Base-by-base conservation (phyloP, 495 filamentous ascomycete genomes). In the Hypoxylon intermedium region DNA sequence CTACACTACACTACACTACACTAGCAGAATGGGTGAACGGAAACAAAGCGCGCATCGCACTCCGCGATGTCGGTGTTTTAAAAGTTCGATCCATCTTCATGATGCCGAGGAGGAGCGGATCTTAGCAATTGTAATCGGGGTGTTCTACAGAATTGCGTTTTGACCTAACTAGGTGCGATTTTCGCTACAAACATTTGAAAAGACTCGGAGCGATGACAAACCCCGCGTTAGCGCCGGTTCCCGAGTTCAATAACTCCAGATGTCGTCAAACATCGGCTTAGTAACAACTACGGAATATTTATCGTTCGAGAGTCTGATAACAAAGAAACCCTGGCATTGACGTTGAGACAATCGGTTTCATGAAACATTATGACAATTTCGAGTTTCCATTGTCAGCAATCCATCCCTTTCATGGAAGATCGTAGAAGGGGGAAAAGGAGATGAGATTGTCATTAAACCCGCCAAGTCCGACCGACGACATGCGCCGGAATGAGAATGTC, bases 61-160 rank as follows among this genome's bases (percentile, higher is more conserved):
- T 30, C 43, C 60, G 61, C 61, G 55, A 65, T 52, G 56, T 60
- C 55, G 61, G 61, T 46, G 47, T 54, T 60, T 40, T 49, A 53
- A 42, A n/a, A n/a, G n/a, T n/a, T n/a, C n/a, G n/a, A 44, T 47
- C 42, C 45, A 30, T 36, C 23, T 31, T 33, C 15, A 37, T 36
- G 60, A 59, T 58, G 54, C 60, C 54, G 54, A 58, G 49, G 53
- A 36, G 36, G 18, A 50, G 60, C 49, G 54, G 44, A 53, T 45
- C 50, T 64, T 54, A 49, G 12, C 13, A 48, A n/a, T n/a, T n/a
- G 28, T 43, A 36, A 40, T 48, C 42, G 36, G 49, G 54, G 15
- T n/a, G n/a, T 15, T 13, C 34, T 19, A 42, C 19, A 12, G n/a
- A n/a, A n/a, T n/a, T n/a, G n/a, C n/a, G n/a, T n/a, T n/a, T n/a